Evolutionary conservation across 257 asterid genomes (phyloP).

Genomic region (Nicotiana obtusifolia): DNA sequence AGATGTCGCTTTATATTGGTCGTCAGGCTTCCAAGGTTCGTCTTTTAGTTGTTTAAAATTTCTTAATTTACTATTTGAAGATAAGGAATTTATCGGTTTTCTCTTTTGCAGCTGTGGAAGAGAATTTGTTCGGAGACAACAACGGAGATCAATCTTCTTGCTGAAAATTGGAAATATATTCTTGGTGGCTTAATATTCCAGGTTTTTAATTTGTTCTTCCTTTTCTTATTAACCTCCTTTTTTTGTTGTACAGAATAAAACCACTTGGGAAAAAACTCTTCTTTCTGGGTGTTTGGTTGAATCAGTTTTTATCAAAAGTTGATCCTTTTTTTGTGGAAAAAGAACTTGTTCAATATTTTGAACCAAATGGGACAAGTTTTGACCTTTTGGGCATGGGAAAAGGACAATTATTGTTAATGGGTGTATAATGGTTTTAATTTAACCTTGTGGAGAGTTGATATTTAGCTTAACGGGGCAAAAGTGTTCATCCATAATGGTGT

Average conservation of each 20-base stretch:
- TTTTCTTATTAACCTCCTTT: neutral
- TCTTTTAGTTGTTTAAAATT: neutral
- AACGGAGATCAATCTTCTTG: constrained; percentile 76
- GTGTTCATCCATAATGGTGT: neutral
- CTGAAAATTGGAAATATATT: constrained; percentile 72
- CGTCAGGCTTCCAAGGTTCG: constrained; percentile 94
- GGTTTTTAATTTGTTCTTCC: constrained; percentile 15
- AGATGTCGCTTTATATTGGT: constrained; percentile 88
- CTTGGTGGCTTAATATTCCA: constrained; percentile 71
- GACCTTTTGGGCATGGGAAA: neutral
- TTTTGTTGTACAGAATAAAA: neutral
- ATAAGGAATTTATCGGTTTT: neutral
- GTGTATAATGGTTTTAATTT: neutral
- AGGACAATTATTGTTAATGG: neutral
- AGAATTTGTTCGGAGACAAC: constrained; percentile 66
- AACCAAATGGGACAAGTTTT: neutral
- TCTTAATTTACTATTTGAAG: neutral
- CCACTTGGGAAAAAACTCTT: neutral
- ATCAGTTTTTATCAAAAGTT: neutral
- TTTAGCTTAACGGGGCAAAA: neutral
- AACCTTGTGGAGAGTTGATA: neutral
- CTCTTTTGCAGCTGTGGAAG: constrained; percentile 58
- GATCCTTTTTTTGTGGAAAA: neutral
- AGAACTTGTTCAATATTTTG: neutral
- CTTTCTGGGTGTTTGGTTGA: neutral